Percentiles rank a stretch among this genome's conserved stretches.
Evolutionary conservation across 768 basidiomycete genomes (phyloP).

Genomic region (Strobilomyces confusus): DNA sequence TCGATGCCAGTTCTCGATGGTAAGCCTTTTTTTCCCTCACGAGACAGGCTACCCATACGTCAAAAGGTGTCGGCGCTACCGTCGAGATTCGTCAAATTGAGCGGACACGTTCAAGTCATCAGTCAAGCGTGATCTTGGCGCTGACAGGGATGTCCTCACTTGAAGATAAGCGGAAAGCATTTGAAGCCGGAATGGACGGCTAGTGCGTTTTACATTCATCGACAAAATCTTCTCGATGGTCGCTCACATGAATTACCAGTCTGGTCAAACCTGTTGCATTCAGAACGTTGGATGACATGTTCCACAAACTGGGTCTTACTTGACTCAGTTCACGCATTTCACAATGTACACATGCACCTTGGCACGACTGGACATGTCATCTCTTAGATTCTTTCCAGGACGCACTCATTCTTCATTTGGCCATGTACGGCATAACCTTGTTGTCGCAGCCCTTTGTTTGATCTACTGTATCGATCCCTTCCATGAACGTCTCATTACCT

Average conservation of each 20-base stretch:
- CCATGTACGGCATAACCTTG: conserved; percentile 1
- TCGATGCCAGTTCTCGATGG: conserved; percentile 96
- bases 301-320: conserved; percentile 60
- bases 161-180: conserved; percentile 89
- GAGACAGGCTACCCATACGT: not conserved
- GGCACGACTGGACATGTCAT: conserved; percentile 9
- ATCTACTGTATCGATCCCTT: conserved; percentile 10
- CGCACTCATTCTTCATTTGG: not conserved
- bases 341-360: conserved; percentile 8
- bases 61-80: conserved; percentile 75
- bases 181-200: conserved; percentile 91
- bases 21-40: conserved; percentile 24
- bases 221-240: not conserved
- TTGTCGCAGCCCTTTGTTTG: conserved; percentile 1
- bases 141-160: conserved; percentile 91
- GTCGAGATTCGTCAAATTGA: conserved; percentile 78
- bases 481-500: not conserved
- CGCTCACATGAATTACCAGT: conserved; percentile 36
- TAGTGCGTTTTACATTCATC: conserved; percentile 58
- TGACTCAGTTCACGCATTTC: conserved; percentile 24
- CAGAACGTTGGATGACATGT: conserved; percentile 83
- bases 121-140: conserved; percentile 66
- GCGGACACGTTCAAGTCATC: conserved; percentile 31
- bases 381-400: conserved; percentile 4
- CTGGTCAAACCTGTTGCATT: conserved; percentile 96